Evolutionary conservation across 495 filamentous ascomycete genomes (phyloP).

Genomic region (Neurospora sp.): DNA sequence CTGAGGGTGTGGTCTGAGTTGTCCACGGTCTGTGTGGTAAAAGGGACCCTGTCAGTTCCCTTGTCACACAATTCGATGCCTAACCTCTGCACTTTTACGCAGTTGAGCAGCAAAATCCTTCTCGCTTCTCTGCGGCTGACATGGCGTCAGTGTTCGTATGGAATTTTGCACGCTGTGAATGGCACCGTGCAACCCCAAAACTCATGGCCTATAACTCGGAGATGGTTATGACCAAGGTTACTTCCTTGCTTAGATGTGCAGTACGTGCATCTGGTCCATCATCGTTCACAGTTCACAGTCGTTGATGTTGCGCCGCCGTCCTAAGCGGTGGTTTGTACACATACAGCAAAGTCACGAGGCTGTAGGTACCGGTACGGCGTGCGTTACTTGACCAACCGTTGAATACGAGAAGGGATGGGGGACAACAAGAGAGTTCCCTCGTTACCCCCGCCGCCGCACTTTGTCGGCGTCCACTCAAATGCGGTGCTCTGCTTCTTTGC

Average conservation of each 20-base stretch:
- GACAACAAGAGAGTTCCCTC: background rate
- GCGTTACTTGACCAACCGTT: background rate
- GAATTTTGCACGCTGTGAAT: background rate
- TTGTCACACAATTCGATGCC: background rate
- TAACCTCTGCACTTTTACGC: no score
- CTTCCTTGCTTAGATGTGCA: background rate
- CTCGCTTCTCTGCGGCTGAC: conserved; percentile 2
- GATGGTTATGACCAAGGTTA: background rate
- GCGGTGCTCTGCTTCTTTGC: background rate
- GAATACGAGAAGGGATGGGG: background rate
- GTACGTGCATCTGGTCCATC: background rate
- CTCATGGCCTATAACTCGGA: background rate
- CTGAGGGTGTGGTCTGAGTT: background rate
- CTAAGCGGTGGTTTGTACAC: background rate
- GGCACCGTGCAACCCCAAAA: background rate
- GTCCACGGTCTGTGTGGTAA: background rate
- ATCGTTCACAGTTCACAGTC: background rate
- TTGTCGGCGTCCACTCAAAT: background rate
- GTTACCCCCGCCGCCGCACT: background rate
- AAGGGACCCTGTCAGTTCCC: background rate
- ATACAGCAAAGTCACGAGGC: background rate
- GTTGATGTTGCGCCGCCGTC: background rate
- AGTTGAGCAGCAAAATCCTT: background rate
- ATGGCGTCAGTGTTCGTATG: background rate
- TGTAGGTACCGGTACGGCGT: background rate